Conservation (phyloP, 73 alveolate species). For the Paramecium octaurelia region DNA sequence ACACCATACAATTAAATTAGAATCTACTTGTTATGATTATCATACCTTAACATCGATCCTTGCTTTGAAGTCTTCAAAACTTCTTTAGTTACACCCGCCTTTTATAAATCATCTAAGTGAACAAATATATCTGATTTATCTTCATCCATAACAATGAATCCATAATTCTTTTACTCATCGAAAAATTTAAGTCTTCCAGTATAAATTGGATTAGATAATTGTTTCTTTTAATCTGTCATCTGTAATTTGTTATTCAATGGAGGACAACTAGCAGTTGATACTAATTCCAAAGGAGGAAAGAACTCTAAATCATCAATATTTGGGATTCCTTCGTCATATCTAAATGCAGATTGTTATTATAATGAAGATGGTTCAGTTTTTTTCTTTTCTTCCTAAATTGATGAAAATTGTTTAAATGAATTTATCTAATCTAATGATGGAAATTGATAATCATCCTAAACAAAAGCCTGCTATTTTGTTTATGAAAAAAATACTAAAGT, state of each 20-base stretch:
- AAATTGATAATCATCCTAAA: not conserved
- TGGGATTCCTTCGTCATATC: not conserved
- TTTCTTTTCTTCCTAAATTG: not conserved
- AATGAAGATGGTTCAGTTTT: not conserved
- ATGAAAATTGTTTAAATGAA: not conserved
- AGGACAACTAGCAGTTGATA: not conserved
- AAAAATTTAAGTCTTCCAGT: conserved; percentile 79
- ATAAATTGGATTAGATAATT: not conserved
- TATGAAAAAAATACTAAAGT: not conserved
- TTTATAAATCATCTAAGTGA: conserved; percentile 78
- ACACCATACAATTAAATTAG: conserved; percentile 69
- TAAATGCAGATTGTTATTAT: not conserved
- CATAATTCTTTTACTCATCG: conserved; percentile 76
- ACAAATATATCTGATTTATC: conserved; percentile 76
- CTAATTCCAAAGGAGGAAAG: not conserved
- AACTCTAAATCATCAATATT: conserved; percentile 5
- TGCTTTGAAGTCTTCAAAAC: conserved; percentile 54
- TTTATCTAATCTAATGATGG: not conserved
- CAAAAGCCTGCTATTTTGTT: not conserved
- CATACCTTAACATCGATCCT: conserved; percentile 42
- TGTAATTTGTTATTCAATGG: not conserved
- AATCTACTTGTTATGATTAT: conserved; percentile 62
- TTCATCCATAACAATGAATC: conserved; percentile 74
- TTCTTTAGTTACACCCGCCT: conserved; percentile 72
- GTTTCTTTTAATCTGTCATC: not conserved